These are phyloP conservation scores for Blakeslea trispora DNA, from an alignment of 371 early-diverging fungal species.

Conservation along the genomic window DNA sequence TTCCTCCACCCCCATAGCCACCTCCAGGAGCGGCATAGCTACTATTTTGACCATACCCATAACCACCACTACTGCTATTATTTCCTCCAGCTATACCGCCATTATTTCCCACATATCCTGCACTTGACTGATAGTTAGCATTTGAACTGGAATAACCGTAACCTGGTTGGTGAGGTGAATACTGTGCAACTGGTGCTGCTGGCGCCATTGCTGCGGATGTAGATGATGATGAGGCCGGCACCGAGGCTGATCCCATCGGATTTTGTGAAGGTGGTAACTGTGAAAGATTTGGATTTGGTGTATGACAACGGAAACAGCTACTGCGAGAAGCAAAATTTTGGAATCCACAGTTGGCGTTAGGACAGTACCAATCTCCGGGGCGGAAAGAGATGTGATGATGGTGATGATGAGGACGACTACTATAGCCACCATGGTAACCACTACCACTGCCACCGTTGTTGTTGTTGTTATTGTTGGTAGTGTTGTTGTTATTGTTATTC, in stretches of 20 bases:
- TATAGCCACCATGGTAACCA: slow-evolving; percentile 25
- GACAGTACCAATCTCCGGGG: slow-evolving; percentile 78
- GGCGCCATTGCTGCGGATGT: slow-evolving; percentile 9
- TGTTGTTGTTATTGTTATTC: too few relatives aligned
- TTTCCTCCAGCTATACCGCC: background rate
- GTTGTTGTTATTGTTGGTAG: too few relatives aligned
- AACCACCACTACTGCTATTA: slow-evolving; percentile 16
- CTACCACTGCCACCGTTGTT: background rate
- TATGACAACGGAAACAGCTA: slow-evolving; percentile 60
- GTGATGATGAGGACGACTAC: slow-evolving; percentile 24
- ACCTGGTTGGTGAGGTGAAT: slow-evolving; percentile 32
- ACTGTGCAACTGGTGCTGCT: too few relatives aligned
- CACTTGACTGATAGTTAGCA: slow-evolving; percentile 8
- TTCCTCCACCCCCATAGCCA: slow-evolving; percentile 32
- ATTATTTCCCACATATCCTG: slow-evolving; percentile 4
- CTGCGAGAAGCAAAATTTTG: slow-evolving; percentile 78
- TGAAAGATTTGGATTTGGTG: slow-evolving; percentile 47
- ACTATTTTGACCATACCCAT: slow-evolving; percentile 16
- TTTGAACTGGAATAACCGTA: slow-evolving; percentile 37
- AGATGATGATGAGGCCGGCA: slow-evolving; percentile 15
- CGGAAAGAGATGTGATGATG: slow-evolving; percentile 45
- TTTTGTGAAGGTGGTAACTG: slow-evolving; percentile 10
- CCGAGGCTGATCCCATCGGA: slow-evolving; percentile 10
- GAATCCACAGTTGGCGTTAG: slow-evolving; percentile 65
- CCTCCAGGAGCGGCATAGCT: slow-evolving; percentile 17